These are phyloP conservation scores for Tinospora cordifolia DNA, from an alignment of 164 flowering plant species.

Conservation along the genomic window DNA sequence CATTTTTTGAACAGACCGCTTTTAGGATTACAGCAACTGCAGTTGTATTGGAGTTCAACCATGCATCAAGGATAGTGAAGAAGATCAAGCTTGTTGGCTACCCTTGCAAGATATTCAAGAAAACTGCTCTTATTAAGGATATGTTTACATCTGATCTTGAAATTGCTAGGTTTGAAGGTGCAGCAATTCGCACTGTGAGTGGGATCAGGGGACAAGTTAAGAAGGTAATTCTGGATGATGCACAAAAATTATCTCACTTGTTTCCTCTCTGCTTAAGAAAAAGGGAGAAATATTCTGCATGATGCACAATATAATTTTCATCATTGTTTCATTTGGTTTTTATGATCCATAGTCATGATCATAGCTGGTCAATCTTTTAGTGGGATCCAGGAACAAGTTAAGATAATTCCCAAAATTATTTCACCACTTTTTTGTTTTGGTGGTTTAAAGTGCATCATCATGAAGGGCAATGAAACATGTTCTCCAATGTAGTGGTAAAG, in stretches of 20 bases:
- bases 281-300: too few species aligned
- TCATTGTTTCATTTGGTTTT: not conserved
- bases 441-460: too few species aligned
- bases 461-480: too few species aligned
- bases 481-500: too few species aligned
- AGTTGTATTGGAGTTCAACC: conserved; percentile 71
- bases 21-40: conserved; percentile 91
- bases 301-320: not conserved
- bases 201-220: conserved; percentile 94
- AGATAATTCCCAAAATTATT: too few species aligned
- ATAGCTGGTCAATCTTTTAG: not conserved
- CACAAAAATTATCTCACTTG: too few species aligned
- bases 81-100: conserved; percentile 82
- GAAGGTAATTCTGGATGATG: conserved; percentile 46
- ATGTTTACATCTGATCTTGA: conserved; percentile 98
- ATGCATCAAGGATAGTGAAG: conserved; percentile 65
- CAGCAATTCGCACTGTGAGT: conserved; percentile 85
- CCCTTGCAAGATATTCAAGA: conserved; percentile 86
- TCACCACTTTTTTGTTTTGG: too few species aligned
- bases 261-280: too few species aligned
- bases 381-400: not conserved
- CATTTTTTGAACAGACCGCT: conserved; percentile 42
- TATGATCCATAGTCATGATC: not conserved
- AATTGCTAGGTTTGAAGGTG: conserved; percentile 87
- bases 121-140: conserved; percentile 80